Base-by-base conservation (phyloP, 192 early-diverging fungal genomes). In the Rhizoclosmatium globosum region DNA sequence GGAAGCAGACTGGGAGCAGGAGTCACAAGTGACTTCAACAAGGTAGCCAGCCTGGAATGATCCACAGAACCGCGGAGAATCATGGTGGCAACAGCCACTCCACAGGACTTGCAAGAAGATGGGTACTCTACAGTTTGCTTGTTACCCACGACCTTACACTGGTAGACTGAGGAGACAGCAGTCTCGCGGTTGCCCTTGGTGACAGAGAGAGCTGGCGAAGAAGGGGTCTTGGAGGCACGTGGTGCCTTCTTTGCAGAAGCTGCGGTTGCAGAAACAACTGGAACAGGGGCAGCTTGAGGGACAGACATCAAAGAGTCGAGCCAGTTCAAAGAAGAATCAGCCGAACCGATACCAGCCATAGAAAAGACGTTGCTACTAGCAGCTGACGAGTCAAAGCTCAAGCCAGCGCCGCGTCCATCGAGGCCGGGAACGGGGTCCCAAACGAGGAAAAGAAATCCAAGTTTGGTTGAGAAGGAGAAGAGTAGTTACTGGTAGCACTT, bases 61-160 rank as follows among this genome's bases (percentile, higher is more conserved):
- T 21, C 58, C 17, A 45, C n/a, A 43, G 45, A 44, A 57, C 77
- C 77, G 1, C 77, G 77, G 6, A 79, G 68, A 58, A 79, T 42
- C 77, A 79, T 79, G 47, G 77, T 79, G 23, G 77, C 77, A n/a
- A 79, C 39, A 45, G 77, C 46, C 3, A 23, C n/a, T 0, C 57
- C 50, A 67, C 77, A 79, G 19, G 38, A n/a, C n/a, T 58, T 56
- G 68, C 77, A 79, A 48, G 45, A 15, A 11, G 38, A 21, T 15
- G 77, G 77, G 41, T 79, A 48, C 68, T 79, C 77, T 0, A 79
- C 47, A 0, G 68, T 66, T 45, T 57, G 68, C 45, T 71, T 69
- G 67, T 9, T 64, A 21, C 77, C 77, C n/a, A 47, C 21, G 7
- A 71, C 58, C 15, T 43, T 21, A 39, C 31, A 68, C 6, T 23